Conservation (phyloP, 2,329 filamentous ascomycete genomes). For the Scleromitrula shiraiana region DNA sequence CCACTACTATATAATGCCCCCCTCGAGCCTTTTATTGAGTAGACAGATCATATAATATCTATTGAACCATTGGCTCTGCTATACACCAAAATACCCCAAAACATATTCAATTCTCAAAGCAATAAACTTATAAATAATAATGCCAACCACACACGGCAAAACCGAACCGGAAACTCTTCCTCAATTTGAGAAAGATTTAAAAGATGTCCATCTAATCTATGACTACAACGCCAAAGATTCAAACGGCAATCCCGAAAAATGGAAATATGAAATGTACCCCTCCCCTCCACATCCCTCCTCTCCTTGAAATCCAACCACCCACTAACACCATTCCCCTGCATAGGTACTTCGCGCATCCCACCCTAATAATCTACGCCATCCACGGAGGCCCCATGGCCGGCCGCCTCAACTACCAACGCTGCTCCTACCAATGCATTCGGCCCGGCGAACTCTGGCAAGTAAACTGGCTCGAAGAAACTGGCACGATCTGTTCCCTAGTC, state of each 20-base stretch:
- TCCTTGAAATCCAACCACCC: not conserved
- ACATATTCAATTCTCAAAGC: too few relatives aligned
- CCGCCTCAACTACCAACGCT: not conserved
- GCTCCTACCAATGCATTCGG: not conserved
- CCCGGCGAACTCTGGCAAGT: not conserved
- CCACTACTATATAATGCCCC: too few relatives aligned
- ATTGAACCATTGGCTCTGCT: too few relatives aligned
- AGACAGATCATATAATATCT: too few relatives aligned
- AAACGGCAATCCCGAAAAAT: slow-evolving; percentile 45
- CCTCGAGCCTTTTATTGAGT: too few relatives aligned
- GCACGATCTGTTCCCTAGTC: not conserved
- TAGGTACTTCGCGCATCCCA: not conserved
- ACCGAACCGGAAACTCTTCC: slow-evolving; percentile 6
- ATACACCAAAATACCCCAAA: too few relatives aligned
- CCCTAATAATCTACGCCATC: slow-evolving; percentile 1
- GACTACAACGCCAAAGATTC: slow-evolving; percentile 44
- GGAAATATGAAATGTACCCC: slow-evolving; percentile 49
- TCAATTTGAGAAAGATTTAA: slow-evolving; percentile 43
- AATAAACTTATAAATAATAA: too few relatives aligned
- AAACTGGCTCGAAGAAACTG: not conserved
- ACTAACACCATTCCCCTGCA: not conserved
- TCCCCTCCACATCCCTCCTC: not conserved
- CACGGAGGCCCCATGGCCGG: not conserved
- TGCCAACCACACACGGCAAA: slow-evolving; percentile 1
- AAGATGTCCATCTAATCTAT: slow-evolving; percentile 47